phyloP scores from a whole-genome alignment of 169 alveolate genomes.

The Plasmodium coatneyi region DNA sequence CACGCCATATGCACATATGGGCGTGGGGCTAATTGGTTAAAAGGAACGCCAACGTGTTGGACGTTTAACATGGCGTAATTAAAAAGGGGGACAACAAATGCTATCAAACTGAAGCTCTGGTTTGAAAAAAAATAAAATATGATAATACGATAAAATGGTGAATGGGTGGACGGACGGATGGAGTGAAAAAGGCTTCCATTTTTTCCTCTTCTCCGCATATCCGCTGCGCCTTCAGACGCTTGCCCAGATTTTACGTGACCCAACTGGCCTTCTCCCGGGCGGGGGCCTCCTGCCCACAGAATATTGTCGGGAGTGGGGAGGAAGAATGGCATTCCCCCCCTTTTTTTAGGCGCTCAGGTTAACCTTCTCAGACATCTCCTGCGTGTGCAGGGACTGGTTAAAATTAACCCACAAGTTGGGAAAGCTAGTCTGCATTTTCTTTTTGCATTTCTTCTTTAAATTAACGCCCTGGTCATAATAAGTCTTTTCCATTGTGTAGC shows the following conservation, averaged over 20 bases:
- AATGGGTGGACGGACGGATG: neutral
- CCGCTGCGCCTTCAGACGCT: neutral
- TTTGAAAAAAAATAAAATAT: neutral
- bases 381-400: constrained; percentile 15
- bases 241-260: neutral
- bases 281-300: neutral
- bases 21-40: neutral
- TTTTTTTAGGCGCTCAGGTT: constrained; percentile 42
- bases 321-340: neutral
- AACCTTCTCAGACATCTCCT: constrained; percentile 51
- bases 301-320: neutral
- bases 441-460: neutral
- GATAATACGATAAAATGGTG: neutral
- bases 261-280: neutral
- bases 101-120: neutral
- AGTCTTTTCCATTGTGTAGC: neutral
- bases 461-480: neutral
- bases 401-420: constrained; percentile 68
- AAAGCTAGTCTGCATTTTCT: neutral
- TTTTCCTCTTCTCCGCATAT: neutral
- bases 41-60: neutral
- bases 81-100: neutral
- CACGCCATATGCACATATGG: neutral
- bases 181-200: neutral
- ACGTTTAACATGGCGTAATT: neutral